Evolutionary conservation across 1,284 basidiomycete species (phyloP).

Genomic region (Bondarzewia mesenterica): DNA sequence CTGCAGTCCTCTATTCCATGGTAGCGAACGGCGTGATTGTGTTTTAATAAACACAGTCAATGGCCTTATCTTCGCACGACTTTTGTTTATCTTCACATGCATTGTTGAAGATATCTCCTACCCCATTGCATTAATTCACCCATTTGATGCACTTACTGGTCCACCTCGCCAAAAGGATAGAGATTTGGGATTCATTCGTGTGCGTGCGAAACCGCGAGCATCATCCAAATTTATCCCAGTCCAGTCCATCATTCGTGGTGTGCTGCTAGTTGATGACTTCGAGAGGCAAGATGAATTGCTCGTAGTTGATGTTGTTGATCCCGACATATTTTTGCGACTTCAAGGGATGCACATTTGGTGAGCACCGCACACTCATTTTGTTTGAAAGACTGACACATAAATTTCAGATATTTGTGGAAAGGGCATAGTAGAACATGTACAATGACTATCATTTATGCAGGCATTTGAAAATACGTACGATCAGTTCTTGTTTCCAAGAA

Average conservation of each 20-base stretch:
- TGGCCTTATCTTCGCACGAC: constrained; percentile 13
- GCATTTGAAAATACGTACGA: constrained; percentile 57
- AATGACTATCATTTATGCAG: too few species aligned
- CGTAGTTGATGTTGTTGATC: constrained; percentile 19
- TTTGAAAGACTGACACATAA: too few species aligned
- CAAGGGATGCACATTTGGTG: too few species aligned
- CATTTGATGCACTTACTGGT: constrained; percentile 13
- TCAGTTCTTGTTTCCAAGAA: constrained; percentile 62
- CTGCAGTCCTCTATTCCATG: constrained; percentile 20
- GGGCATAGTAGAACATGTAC: too few species aligned
- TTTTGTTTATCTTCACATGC: constrained; percentile 18
- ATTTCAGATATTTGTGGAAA: too few species aligned
- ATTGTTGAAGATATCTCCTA: constrained; percentile 2
- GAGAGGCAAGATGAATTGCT: constrained; percentile 15
- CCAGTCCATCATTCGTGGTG: constrained; percentile 18
- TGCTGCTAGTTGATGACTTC: constrained; percentile 15
- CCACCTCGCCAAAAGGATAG: constrained; percentile 12
- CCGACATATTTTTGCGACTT: constrained; percentile 19
- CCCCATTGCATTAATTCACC: constrained; percentile 19
- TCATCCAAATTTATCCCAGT: constrained; percentile 17
- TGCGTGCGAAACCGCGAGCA: constrained; percentile 9
- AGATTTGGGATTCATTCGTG: constrained; percentile 16
- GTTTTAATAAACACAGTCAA: constrained; percentile 14
- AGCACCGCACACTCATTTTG: too few species aligned
- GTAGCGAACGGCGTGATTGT: constrained; percentile 17